Percentiles rank a stretch among this genome's conserved stretches.
These are phyloP conservation scores for Geranomyces michiganensis DNA, from an alignment of 192 early-diverging fungal genomes.

Conservation along the genomic window DNA sequence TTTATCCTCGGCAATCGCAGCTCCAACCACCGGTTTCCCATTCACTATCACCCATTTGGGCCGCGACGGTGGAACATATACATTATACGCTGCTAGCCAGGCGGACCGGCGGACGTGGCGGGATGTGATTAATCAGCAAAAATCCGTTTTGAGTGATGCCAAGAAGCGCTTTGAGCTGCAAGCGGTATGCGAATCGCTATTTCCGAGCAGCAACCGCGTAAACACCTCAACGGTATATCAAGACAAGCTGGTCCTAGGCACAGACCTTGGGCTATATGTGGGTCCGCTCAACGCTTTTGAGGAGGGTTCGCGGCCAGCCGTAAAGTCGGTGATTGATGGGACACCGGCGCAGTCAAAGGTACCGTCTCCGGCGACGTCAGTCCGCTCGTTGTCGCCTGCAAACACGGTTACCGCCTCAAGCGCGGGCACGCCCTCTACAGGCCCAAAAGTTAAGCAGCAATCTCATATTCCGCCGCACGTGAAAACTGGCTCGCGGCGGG, in stretches of 20 bases:
- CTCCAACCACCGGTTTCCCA: conserved; percentile 61
- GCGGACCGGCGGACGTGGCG: conserved; percentile 82
- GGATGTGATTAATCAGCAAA: conserved; percentile 74
- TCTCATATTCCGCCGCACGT: not conserved
- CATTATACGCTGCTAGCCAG: conserved; percentile 74
- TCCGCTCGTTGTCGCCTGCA: not conserved
- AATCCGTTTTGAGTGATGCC: conserved; percentile 39
- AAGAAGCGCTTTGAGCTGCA: conserved; percentile 58
- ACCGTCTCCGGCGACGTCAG: not conserved
- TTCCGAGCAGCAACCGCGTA: conserved; percentile 58
- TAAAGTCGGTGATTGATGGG: not conserved
- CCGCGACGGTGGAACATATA: conserved; percentile 66
- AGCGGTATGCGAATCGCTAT: conserved; percentile 55
- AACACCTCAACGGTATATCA: conserved; percentile 59
- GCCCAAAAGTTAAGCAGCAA: not conserved
- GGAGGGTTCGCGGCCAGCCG: conserved; percentile 46
- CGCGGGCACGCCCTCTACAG: not conserved
- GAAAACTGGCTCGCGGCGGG: not conserved
- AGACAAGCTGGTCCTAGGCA: conserved; percentile 75
- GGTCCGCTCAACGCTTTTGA: conserved; percentile 61
- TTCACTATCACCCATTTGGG: conserved; percentile 78
- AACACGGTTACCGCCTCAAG: not conserved
- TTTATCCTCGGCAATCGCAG: not conserved
- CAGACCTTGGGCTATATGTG: conserved; percentile 83
- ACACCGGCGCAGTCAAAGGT: not conserved